These are phyloP conservation scores for Daldinia sp. DNA, from an alignment of 2,329 filamentous ascomycete genomes.

Conservation along the genomic window DNA sequence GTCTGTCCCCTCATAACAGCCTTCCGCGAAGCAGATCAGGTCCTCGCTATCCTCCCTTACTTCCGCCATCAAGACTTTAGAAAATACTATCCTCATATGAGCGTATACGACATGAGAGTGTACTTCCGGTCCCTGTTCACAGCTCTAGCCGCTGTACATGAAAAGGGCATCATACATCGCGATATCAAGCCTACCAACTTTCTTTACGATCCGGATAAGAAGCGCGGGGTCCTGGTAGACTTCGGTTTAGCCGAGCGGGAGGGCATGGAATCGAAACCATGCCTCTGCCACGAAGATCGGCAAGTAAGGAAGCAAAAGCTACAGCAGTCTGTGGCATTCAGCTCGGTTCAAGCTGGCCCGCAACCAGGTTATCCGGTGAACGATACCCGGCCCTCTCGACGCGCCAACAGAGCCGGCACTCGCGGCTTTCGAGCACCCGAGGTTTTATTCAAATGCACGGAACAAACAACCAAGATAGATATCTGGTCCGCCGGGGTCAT, in stretches of 20 bases:
- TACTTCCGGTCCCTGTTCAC: conserved; percentile 91
- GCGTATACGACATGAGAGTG: conserved; percentile 82
- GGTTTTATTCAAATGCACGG: conserved; percentile 95
- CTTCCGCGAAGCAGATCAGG: conserved; percentile 94
- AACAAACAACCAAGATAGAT: conserved; percentile 92
- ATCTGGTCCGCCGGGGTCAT: conserved; percentile 99
- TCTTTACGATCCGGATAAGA: conserved; percentile 82
- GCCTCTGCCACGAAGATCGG: conserved; percentile 76
- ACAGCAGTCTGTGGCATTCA: conserved; percentile 61
- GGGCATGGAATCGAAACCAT: conserved; percentile 79
- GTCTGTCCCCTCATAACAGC: conserved; percentile 97
- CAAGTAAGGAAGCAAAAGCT: conserved; percentile 68
- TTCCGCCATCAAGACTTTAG: conserved; percentile 96
- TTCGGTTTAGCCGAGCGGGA: conserved; percentile 94
- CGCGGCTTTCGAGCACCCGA: conserved; percentile 96
- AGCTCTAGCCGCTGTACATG: conserved; percentile 83
- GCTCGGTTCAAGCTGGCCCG: conserved; percentile 59
- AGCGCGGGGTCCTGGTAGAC: conserved; percentile 93
- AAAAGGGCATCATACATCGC: conserved; percentile 84
- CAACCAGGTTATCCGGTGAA: conserved; percentile 84
- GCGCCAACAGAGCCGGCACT: conserved; percentile 94
- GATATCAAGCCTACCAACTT: conserved; percentile 99
- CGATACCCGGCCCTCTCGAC: conserved; percentile 84
- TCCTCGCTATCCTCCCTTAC: conserved; percentile 92
- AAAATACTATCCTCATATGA: conserved; percentile 91